Base-by-base conservation (phyloP, 2,329 filamentous ascomycete genomes). In the Mycosphaerella sp. region DNA sequence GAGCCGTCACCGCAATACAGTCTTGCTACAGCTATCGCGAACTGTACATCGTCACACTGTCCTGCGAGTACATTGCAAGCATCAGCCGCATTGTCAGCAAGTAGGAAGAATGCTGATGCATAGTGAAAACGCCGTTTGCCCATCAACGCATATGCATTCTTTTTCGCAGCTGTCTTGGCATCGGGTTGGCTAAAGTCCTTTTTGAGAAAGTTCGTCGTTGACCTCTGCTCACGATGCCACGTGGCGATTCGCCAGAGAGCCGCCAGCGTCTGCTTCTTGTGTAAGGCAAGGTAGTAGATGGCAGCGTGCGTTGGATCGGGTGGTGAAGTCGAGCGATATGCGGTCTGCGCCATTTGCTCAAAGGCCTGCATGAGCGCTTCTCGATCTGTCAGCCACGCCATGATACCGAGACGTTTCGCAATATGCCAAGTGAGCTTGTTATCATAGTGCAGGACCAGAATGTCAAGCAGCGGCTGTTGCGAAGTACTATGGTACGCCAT, bases 91-190 rank as follows among this genome's bases (percentile, higher is more conserved):
- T 86, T 85, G 59, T 90, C 89, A 1, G 87, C 94, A 1, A 98
- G 77, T 5, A 98, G 75, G 73, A 98, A 98, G 71, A 97, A 98
- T 0, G 93, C 87, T 0, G 91, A 93, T 2, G 93, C 90, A 64
- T 98, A 98, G 70, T 88, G 89, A 67, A 96, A 96, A 44, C 93
- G 79, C 40, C 89, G 80, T 70, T 89, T 94, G 58, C 91, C 93
- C 65, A 98, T 84, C 49, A 98, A 71, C 2, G 93, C 91, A 70
- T 96, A 98, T 0, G 93, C 93, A 67, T 98, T 98, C 71, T 98
- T 98, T 53, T 95, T 73, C 0, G 93, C 93, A 4, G 88, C 82
- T 1, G 87, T 95, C 66, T 81, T 86, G 87, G 93, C 97, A 60
- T 87, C 85, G 0, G 84, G 78, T 55, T 95, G 87, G 3, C 81